Evolutionary conservation across 2,329 filamentous ascomycete species (phyloP), one percentile per base, ranked within the genome.

Genomic region (Pseudogymnoascus sp.): DNA sequence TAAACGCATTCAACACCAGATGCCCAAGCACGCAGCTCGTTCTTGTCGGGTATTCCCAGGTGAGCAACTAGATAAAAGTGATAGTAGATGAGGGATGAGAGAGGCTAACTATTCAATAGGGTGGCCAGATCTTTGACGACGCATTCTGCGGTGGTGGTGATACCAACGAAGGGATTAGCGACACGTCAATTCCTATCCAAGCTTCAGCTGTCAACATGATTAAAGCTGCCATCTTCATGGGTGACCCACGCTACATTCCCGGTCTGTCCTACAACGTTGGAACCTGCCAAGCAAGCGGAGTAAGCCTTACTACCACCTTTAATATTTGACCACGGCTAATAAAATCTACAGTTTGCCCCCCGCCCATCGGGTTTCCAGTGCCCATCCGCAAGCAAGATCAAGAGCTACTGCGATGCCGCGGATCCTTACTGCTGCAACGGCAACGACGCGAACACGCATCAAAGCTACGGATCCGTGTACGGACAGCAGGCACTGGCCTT

Each of bases 221-320:
- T 68, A 86, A 86, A 73, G 86, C 83, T 0, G 83, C 81, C 13
- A 86, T 88, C 67, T 83, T 87, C 71, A 83, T 87, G 80, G 86
- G 86, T 6, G 81, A 86, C 69, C 87, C 87, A 3, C 78, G 84
- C 64, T 82, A 83, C 68, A 76, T 79, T 7, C 72, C 75, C 5
- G 84, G 84, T 1, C 75, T 84, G 23, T 73, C 83, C 1, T 88
- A 85, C 71, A 79, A 86, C 61, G 82, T 86, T 60, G 85, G 85
- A 23, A 87, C 83, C 8, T 87, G 84, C 76, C 74, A 69, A 36
- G 81, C 82, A 36, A 75, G 78, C 66, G 85, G 85, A 26, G 84
- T 87, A 81, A 77, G 82, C 78, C 47, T 35, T 33, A 19, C 28
- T 35, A 13, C 1, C 17, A 33, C 9, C 10, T n/a, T n/a, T 26